Base-by-base conservation (phyloP, 345 rosid species). In the Lepidium aucheri region DNA sequence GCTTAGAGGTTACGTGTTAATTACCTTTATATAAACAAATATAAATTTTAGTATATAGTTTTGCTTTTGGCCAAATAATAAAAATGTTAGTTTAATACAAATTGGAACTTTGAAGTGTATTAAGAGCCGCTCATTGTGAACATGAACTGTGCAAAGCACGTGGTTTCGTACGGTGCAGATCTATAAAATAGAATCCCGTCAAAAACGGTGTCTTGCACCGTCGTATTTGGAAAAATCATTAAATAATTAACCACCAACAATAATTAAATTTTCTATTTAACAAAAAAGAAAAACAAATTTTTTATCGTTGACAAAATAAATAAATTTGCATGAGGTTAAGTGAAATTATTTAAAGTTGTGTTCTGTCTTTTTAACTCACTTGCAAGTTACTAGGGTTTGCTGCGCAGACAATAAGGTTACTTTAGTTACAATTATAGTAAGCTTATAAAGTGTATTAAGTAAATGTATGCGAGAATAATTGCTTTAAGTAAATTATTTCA, bases 1-100 rank as follows among this genome's bases (percentile, higher is more conserved):
- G 60, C 66, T 65, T 57, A 72, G 70, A 64, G 76, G 70, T 65
- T 65, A 65, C 57, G 39, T 71, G 64, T 55, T 63, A 28, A 55
- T 24, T 4, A 53, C 50, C 35, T 70, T 53, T 62, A 52, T 33
- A 24, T 43, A 14, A 50, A 17, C n/a, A n/a, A n/a, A n/a, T n/a
- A n/a, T n/a, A n/a, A n/a, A n/a, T 43, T 15, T 8, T 22, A 42
- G 33, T 18, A 20, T 13, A 12, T 49, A 49, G 13, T 16, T 26
- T 52, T 34, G 24, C 54, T 46, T 20, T 33, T 2, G 45, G 30
- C 60, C 13, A 44, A 18, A 63, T 53, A 54, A 28, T 35, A 63
- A 30, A 22, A 18, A 24, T 24, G 26, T 47, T 46, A 13, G 24
- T 46, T 30, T 54, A 45, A 9, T 20, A 18, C 36, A 13, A 70